Base-by-base conservation (phyloP, 2,329 filamentous ascomycete genomes). In the Calonectria pteridis region DNA sequence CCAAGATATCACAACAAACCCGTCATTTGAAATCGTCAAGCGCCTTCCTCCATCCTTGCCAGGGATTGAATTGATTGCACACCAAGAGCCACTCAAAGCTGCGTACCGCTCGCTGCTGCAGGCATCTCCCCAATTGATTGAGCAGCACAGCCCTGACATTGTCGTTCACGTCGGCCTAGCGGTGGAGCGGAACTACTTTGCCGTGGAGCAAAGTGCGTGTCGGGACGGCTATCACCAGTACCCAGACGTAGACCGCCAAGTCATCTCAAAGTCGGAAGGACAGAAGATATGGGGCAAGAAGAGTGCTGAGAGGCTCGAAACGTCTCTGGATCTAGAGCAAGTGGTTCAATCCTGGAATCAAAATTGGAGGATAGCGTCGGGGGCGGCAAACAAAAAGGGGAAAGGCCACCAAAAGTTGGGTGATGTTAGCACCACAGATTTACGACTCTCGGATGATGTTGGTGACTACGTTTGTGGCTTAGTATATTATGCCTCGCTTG, bases 141-240 rank as follows among this genome's bases (percentile, higher is more conserved):
- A 53, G 10, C 16, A 55, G 1, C 33, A 69, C n/a, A 59, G 49
- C 7, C 51, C 66, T 2, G 53, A 69, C 31, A 59, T 69, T 9
- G 51, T 69, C 37, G 51, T 69, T 20, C 51, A 69, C 9, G 29
- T 69, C 37, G 66, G 66, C 7, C n/a, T 69, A 37, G 66, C 66
- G 9, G 51, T 69, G 1, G 51, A 69, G 26, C 16, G 66, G 20
- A 28, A 69, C 20, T 69, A 69, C 31, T 69, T 58, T 62, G 66
- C 66, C 10, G 51, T 69, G 5, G 66, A 69, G 51, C 20, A 46
- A 20, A 28, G 51, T 18, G 66, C 66, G 4, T 62, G 18, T 50
- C 51, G 66, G 6, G 66, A 69, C 49, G 66, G 66, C 1, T 69
- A 69, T 31, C 66, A 69, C n/a, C 66, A 69, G 51, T 69, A 69